A percentile compares a stretch with the other conserved stretches of the same genome.
These are phyloP conservation scores for Aspergillus sp. DNA, from an alignment of 2,329 filamentous ascomycete genomes.

Conservation along the genomic window DNA sequence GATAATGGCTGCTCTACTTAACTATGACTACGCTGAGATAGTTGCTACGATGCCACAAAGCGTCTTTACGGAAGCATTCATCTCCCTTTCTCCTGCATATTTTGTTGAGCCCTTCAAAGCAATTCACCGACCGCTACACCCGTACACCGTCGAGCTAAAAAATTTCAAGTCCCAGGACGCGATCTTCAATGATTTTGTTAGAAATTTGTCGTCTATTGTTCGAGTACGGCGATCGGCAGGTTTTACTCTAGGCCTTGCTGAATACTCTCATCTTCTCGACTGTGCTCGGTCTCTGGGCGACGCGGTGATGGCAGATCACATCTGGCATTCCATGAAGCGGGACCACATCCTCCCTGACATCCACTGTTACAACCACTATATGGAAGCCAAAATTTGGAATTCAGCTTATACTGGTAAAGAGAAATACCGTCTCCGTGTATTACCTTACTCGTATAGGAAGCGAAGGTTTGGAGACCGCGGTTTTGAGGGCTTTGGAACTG, in stretches of 20 bases:
- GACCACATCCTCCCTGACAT: conserved; percentile 45
- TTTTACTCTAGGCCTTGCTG: conserved; percentile 41
- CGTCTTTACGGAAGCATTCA: conserved; percentile 64
- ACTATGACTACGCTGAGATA: conserved; percentile 30
- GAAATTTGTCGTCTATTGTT: conserved; percentile 39
- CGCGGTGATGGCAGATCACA: conserved; percentile 39
- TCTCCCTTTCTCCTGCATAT: conserved; percentile 59
- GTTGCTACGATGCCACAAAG: conserved; percentile 50
- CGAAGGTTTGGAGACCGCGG: conserved; percentile 22
- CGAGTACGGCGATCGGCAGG: conserved; percentile 38
- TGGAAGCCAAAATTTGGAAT: conserved; percentile 53
- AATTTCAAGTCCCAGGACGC: conserved; percentile 37
- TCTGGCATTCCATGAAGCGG: conserved; percentile 49
- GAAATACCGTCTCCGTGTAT: conserved; percentile 40
- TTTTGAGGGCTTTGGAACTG: conserved; percentile 34
- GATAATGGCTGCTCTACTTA: conserved; percentile 37
- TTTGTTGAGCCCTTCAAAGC: conserved; percentile 49
- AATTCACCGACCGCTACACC: conserved; percentile 53
- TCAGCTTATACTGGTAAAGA: conserved; percentile 39
- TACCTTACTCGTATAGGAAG: conserved; percentile 31
- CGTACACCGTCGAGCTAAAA: conserved; percentile 46
- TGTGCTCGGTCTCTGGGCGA: conserved; percentile 52
- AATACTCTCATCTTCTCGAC: conserved; percentile 55
- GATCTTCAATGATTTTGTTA: conserved; percentile 42
- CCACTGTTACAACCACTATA: conserved; percentile 56